Conservation (phyloP, 176 grass and related monocot genomes). For the Carex littledalei region DNA sequence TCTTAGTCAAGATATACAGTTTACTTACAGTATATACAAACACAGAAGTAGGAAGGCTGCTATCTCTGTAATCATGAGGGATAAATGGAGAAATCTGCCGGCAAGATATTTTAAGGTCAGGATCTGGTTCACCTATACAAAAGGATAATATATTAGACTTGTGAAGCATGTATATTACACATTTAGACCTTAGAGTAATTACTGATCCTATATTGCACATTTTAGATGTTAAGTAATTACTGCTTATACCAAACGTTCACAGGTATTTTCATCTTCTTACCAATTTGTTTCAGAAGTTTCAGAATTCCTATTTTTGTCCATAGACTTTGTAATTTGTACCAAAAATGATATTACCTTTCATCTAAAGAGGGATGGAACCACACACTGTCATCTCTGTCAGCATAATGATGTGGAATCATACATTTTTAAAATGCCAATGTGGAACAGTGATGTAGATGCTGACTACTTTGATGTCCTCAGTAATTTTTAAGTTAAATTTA, state of each 20-base stretch:
- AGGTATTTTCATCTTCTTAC: background rate
- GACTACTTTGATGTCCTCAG: background rate
- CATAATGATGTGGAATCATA: background rate
- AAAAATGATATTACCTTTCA: background rate
- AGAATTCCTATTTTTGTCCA: background rate
- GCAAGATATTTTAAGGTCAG: slow-evolving; percentile 92
- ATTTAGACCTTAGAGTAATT: background rate
- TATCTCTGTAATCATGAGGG: slow-evolving; percentile 87
- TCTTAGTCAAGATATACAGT: slow-evolving; percentile 8
- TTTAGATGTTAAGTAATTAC: background rate
- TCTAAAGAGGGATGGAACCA: background rate
- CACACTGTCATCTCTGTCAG: background rate
- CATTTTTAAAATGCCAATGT: background rate
- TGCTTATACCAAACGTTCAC: background rate
- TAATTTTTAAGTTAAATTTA: background rate
- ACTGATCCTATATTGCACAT: background rate
- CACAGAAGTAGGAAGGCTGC: slow-evolving; percentile 86
- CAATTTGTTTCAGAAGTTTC: background rate
- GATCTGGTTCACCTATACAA: slow-evolving; percentile 82
- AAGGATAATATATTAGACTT: slow-evolving; percentile 28
- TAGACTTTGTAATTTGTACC: background rate
- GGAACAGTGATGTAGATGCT: background rate
- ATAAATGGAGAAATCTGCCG: slow-evolving; percentile 99
- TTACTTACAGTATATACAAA: slow-evolving; percentile 91
- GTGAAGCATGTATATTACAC: slow-evolving; percentile 1